Conservation (phyloP, 1,284 basidiomycete species). For the Gymnopus androsaceus region DNA sequence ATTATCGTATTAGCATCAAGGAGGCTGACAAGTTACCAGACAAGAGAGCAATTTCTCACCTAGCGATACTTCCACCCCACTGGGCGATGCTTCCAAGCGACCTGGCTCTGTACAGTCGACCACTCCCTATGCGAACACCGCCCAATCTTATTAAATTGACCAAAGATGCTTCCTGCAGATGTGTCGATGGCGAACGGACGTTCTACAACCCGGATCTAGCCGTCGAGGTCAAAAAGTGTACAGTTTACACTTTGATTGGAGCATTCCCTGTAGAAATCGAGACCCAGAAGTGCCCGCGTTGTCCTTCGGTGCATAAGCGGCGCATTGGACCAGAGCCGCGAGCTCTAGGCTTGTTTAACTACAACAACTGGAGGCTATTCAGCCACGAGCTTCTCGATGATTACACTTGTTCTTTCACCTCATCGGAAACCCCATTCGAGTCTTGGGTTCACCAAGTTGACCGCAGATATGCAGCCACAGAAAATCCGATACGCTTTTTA, state of each 20-base stretch:
- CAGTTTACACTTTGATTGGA: not conserved
- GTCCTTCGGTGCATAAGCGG: not conserved
- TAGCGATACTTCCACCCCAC: not conserved
- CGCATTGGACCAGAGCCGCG: slow-evolving; percentile 22
- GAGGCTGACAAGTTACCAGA: not conserved
- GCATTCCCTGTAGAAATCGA: not conserved
- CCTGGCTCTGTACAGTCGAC: not conserved
- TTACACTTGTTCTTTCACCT: slow-evolving; percentile 9
- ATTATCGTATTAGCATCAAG: not conserved
- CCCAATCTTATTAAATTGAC: not conserved
- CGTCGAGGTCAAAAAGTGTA: not conserved
- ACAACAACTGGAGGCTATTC: slow-evolving; percentile 9
- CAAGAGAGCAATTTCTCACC: not conserved
- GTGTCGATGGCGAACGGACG: not conserved
- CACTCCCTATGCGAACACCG: not conserved
- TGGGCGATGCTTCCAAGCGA: not conserved
- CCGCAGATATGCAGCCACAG: not conserved
- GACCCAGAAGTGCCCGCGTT: slow-evolving; percentile 1
- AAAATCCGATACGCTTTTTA: not conserved
- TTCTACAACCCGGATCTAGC: not conserved
- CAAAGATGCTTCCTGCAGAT: not conserved
- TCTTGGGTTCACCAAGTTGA: slow-evolving; percentile 1
- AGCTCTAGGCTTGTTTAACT: slow-evolving; percentile 17
- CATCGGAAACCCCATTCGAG: slow-evolving; percentile 14
- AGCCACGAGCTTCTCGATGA: slow-evolving; percentile 14